These are phyloP conservation scores for Nemania bipapillata DNA, from an alignment of 2,329 filamentous ascomycete species.

Conservation along the genomic window DNA sequence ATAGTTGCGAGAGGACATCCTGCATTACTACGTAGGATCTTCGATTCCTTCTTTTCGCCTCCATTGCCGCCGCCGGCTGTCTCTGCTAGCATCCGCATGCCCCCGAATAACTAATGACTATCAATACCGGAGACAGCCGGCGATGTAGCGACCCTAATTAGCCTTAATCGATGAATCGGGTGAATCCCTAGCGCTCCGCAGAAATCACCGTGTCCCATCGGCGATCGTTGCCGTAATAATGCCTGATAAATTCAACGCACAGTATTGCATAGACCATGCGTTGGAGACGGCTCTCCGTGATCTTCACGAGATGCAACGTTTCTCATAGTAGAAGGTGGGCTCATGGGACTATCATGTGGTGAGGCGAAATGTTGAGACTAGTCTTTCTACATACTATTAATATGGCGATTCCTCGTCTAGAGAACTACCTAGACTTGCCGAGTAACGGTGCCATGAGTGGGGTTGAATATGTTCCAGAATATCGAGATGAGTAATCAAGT, in stretches of 20 bases:
- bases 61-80: background rate
- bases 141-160: background rate
- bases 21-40: slow-evolving; percentile 5
- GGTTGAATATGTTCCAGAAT: background rate
- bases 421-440: background rate
- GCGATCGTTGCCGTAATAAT: background rate
- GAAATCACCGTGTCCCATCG: background rate
- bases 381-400: background rate
- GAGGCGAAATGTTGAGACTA: background rate
- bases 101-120: background rate
- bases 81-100: background rate
- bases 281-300: background rate
- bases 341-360: background rate
- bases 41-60: background rate
- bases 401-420: background rate
- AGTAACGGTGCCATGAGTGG: background rate
- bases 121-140: background rate
- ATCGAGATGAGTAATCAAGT: background rate
- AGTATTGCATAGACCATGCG: background rate
- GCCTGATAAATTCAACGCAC: background rate
- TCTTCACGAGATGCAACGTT: slow-evolving; percentile 1
- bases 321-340: background rate
- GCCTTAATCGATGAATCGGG: background rate
- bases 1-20: background rate
- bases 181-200: background rate